These are phyloP conservation scores for Xerocomellus chrysenteron DNA, from an alignment of 768 basidiomycete genomes.

Conservation along the genomic window DNA sequence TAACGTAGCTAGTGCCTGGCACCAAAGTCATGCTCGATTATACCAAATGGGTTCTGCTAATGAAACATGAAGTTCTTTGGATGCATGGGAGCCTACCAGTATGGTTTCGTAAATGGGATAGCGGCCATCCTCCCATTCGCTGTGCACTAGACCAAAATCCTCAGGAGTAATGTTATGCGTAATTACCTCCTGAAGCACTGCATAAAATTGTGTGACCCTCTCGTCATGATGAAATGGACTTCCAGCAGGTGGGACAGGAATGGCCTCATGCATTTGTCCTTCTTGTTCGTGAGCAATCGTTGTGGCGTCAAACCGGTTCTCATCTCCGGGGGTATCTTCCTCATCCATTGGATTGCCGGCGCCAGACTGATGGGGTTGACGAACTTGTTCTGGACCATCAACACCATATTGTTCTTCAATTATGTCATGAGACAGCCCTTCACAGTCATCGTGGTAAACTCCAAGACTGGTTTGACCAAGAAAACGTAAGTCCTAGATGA, in stretches of 20 bases:
- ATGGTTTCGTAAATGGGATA: constrained; percentile 3
- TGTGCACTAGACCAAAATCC: neutral
- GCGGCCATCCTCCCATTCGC: neutral
- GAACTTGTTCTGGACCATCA: no score
- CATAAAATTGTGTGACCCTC: neutral
- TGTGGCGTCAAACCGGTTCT: neutral
- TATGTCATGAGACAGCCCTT: neutral
- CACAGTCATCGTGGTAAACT: neutral
- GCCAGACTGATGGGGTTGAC: no score
- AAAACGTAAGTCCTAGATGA: neutral
- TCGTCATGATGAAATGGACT: neutral
- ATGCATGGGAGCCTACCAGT: neutral
- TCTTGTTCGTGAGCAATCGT: no score
- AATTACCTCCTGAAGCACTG: neutral
- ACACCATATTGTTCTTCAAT: neutral
- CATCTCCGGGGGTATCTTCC: neutral
- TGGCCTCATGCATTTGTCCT: neutral
- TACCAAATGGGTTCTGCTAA: neutral
- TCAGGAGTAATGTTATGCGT: neutral
- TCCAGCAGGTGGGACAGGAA: neutral
- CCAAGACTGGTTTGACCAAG: neutral
- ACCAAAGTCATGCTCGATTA: no score
- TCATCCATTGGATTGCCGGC: neutral
- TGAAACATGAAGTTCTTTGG: neutral
- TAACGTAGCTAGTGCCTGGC: no score